Base-by-base conservation (phyloP, 345 rosid species). In the Combretum micranthum region DNA sequence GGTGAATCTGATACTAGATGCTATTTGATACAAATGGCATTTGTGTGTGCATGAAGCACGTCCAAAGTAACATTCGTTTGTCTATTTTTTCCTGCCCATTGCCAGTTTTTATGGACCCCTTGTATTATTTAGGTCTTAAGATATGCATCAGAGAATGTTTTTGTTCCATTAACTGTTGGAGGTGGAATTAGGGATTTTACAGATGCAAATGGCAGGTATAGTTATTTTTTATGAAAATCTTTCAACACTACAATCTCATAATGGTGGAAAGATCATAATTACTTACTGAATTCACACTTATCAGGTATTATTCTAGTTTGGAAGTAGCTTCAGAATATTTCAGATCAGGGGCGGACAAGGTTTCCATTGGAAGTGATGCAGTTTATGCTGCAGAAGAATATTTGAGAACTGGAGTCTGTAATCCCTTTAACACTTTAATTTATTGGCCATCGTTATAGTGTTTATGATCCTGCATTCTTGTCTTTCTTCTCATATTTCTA, bases 101-200 rank as follows among this genome's bases (percentile, higher is more conserved):
- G 1, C 39, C 39, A 32, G 39, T 32, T 1, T 32, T 32, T 2
- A 32, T 32, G 7, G 39, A 56, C 44, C 8, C 55, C 64, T 60
- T 39, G 25, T 67, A 52, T 69, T 22, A 25, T 65, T 26, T 61
- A 90, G 97, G 96, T 93, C n/a, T 64, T 93, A 77, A 85, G 99
- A 76, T 50, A 57, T 69, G 74, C 99, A 44, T 93, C 96, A 48
- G 88, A 87, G 72, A 93, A 87, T 73, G 99, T 90, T 62, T 93
- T 93, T 81, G 99, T 90, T 43, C 99, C 99, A 13, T 75, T 93
- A 64, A 83, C 97, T 12, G 97, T 93, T 63, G 99, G 99, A 75
- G 99, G 99, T 76, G 97, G 99, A 60, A 85, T 93, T 55, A 77
- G 96, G 74, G 97, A 93, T 74, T 93, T 90, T 69, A 90, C 88